These are phyloP conservation scores for Medicago ruthenica DNA, from an alignment of 306 rosid genomes.

Conservation along the genomic window DNA sequence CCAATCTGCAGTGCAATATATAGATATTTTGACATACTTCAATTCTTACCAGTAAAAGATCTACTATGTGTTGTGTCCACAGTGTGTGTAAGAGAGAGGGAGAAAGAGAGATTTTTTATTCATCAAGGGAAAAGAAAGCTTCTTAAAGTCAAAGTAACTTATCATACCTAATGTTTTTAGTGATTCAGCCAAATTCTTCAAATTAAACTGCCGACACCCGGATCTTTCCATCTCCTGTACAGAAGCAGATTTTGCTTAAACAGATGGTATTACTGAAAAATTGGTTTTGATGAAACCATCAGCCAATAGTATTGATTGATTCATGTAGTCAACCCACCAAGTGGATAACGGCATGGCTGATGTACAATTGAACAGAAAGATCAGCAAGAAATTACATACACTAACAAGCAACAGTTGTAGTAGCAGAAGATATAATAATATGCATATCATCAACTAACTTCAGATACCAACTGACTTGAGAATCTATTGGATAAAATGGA, in stretches of 20 bases:
- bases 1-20: slow-evolving; percentile 19
- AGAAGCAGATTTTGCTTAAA: slow-evolving; percentile 42
- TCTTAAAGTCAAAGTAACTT: slow-evolving; percentile 33
- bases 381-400: background rate
- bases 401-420: slow-evolving; percentile 11
- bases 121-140: slow-evolving; percentile 34
- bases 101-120: background rate
- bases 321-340: background rate
- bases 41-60: slow-evolving; percentile 15
- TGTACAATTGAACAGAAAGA: slow-evolving; percentile 25
- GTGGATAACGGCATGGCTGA: slow-evolving; percentile 18
- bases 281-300: slow-evolving; percentile 13
- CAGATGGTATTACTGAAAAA: slow-evolving; percentile 21
- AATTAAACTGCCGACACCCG: slow-evolving; percentile 57
- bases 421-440: slow-evolving; percentile 9
- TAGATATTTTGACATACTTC: slow-evolving; percentile 12
- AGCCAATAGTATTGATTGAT: slow-evolving; percentile 10
- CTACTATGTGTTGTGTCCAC: background rate
- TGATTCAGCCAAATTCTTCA: slow-evolving; percentile 75
- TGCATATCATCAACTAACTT: slow-evolving; percentile 12
- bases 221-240: slow-evolving; percentile 88
- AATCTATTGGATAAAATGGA: too few species aligned
- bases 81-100: background rate
- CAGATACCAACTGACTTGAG: slow-evolving; percentile 22
- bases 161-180: slow-evolving; percentile 80